These are phyloP conservation scores for Glarea lozoyensis DNA, from an alignment of 495 filamentous ascomycete genomes.

Conservation along the genomic window DNA sequence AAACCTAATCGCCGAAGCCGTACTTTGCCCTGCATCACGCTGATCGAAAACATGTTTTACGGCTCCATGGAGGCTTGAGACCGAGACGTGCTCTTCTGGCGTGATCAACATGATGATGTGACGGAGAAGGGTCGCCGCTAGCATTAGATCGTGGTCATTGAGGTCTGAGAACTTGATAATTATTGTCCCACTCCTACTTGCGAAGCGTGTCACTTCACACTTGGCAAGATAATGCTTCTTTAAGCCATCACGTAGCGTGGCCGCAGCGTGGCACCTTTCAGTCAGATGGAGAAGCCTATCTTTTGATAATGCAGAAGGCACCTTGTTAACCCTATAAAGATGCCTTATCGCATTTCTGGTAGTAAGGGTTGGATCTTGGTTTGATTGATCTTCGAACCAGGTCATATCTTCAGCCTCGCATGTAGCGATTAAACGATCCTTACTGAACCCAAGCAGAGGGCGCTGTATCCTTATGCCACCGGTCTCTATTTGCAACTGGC, in stretches of 20 bases:
- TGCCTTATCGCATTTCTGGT: conserved; percentile 71
- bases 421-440: conserved; percentile 62
- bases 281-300: conserved; percentile 51
- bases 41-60: conserved; percentile 10
- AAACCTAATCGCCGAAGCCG: too few species aligned
- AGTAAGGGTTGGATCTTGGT: conserved; percentile 68
- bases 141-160: conserved; percentile 4
- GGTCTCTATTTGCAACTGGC: conserved; percentile 30
- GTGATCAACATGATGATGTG: conserved; percentile 14
- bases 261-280: conserved; percentile 23
- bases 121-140: conserved; percentile 15
- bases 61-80: conserved; percentile 2
- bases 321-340: conserved; percentile 42
- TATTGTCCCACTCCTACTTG: conserved; percentile 29
- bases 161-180: conserved; percentile 31
- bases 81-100: conserved; percentile 7
- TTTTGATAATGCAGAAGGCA: conserved; percentile 64
- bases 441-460: conserved; percentile 67
- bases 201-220: conserved; percentile 29
- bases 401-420: conserved; percentile 53
- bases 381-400: conserved; percentile 86
- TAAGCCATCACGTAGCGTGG: conserved; percentile 27
- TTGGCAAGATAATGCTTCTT: conserved; percentile 13
- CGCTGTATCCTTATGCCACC: conserved; percentile 66
- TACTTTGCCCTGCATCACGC: not conserved